Base-by-base conservation (phyloP, 768 basidiomycete species). In the Pleurotus eryngii region DNA sequence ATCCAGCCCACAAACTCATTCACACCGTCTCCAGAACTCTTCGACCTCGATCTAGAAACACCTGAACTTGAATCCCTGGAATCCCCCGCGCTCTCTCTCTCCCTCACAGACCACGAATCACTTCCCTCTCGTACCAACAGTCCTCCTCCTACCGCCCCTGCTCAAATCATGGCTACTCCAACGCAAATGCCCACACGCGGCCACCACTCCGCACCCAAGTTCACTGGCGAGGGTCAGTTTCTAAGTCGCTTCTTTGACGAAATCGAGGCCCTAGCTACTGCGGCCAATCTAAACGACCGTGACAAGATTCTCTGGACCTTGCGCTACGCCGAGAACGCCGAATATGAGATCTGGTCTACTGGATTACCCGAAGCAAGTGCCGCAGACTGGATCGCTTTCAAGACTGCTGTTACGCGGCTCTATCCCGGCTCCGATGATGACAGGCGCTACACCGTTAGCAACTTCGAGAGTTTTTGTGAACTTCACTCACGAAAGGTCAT, bases 291-390 rank as follows among this genome's bases (percentile, higher is more conserved):
- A 3, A 18, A n/a, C 14, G 50, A 53, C 40, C 6, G 37, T 2
- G 37, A 53, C 8, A 53, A 53, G 39, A 53, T 53, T 18, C 15
- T 20, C 35, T 53, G 50, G 50, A 40, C 50, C 17, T 17, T 53
- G 4, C 35, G 37, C n/a, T 53, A 53, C 18, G 50, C 38, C 37
- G 37, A 20, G 3, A 53, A 53, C 17, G 50, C 50, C 2, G 50
- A 53, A 40, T 39, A 39, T 15, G 50, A 53, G 14, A n/a, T 53
- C 15, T 53, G 50, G 50, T 15, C 35, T 2, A 53, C 17, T 15
- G 37, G 37, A 4, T 18, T 53, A 15, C 37, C 50, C 9, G 50
- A 38, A 9, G 17, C 50, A 3, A 17, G 18, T 1, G 50, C 12
- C 8, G 26, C n/a, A 15, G 8, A 53, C 37, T 53, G 50, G 50